phyloP scores from a whole-genome alignment of 2,329 filamentous ascomycete genomes.

The Scytalidium sp. region DNA sequence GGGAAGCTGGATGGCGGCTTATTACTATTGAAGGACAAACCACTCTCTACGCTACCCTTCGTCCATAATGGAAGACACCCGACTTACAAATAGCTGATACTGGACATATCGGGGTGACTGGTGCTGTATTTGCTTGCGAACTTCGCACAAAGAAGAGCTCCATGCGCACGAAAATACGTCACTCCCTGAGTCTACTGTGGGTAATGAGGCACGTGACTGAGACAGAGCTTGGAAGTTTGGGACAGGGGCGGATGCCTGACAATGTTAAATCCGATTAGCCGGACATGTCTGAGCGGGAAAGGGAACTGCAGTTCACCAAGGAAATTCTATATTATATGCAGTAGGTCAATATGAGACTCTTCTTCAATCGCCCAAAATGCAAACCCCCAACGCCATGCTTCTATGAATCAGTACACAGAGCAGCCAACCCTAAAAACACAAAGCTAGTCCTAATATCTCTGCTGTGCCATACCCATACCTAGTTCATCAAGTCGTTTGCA shows the following conservation, averaged over 20 bases:
- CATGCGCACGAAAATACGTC: too few relatives aligned
- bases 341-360: not conserved
- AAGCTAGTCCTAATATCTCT: conserved; percentile 2
- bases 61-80: too few relatives aligned
- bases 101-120: too few relatives aligned
- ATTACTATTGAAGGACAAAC: not conserved
- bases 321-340: not conserved
- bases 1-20: not conserved
- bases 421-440: conserved; percentile 12
- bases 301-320: not conserved
- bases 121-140: too few relatives aligned
- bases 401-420: conserved; percentile 8
- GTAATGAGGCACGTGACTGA: too few relatives aligned
- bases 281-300: too few relatives aligned
- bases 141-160: too few relatives aligned
- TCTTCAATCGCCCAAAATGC: not conserved
- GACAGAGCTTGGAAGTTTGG: too few relatives aligned
- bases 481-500: conserved; percentile 54
- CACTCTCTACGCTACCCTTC: not conserved
- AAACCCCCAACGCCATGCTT: conserved; percentile 23
- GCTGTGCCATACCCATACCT: conserved; percentile 27
- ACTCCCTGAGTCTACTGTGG: too few relatives aligned
- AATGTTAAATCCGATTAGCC: too few relatives aligned
- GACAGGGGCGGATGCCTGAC: too few relatives aligned
- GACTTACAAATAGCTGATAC: too few relatives aligned